phyloP scores from a whole-genome alignment of 495 filamentous ascomycete genomes.

The Aspergillus nidulans region DNA sequence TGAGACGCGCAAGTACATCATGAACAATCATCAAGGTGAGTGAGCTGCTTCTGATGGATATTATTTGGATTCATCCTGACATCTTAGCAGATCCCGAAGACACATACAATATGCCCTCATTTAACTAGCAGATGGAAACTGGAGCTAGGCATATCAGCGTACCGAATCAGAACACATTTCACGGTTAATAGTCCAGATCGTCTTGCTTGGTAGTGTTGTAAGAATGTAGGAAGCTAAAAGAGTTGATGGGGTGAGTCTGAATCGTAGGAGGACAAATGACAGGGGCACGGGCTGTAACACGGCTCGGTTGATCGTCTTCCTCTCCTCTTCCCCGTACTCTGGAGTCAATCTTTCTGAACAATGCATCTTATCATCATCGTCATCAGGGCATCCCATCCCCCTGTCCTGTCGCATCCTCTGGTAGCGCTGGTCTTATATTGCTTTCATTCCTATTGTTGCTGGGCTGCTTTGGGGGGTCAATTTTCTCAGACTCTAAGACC shows the following conservation, averaged over 20 bases:
- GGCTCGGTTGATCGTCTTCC: background rate
- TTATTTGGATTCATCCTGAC: background rate
- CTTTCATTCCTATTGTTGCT: too few relatives aligned
- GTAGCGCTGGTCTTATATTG: too few relatives aligned
- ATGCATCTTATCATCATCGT: background rate
- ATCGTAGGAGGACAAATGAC: background rate
- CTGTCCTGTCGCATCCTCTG: too few relatives aligned
- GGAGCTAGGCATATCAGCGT: background rate
- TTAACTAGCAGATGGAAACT: conserved; percentile 6
- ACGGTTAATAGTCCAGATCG: background rate
- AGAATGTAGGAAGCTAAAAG: too few relatives aligned
- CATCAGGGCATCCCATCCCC: too few relatives aligned
- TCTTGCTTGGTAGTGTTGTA: too few relatives aligned
- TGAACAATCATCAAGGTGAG: conserved; percentile 47
- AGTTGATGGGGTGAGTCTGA: too few relatives aligned
- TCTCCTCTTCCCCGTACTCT: background rate
- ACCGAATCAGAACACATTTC: background rate
- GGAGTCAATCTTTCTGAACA: too few relatives aligned
- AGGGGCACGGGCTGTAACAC: background rate
- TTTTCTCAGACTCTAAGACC: background rate
- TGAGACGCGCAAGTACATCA: conserved; percentile 54
- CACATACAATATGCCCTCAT: conserved; percentile 48
- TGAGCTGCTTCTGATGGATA: background rate
- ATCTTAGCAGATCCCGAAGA: conserved; percentile 47
- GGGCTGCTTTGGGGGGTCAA: too few relatives aligned